Evolutionary conservation across 2,329 filamentous ascomycete species (phyloP).

Genomic region (Penicillium sp.): DNA sequence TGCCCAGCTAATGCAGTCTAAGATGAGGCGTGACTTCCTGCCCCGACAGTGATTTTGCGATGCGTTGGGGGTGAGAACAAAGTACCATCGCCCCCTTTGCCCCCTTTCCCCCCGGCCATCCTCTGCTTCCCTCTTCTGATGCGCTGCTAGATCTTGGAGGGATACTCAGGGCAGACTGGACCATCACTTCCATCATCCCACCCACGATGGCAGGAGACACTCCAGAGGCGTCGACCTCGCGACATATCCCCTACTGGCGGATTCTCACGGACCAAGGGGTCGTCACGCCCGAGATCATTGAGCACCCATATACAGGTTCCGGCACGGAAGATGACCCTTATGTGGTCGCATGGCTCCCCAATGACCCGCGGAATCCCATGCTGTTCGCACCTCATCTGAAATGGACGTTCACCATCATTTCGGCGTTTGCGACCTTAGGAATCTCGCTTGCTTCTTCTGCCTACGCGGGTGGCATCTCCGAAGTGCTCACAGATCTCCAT

Average conservation of each 20-base stretch:
- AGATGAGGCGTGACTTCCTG: no score
- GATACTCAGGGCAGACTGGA: no score
- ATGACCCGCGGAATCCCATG: slow-evolving; percentile 39
- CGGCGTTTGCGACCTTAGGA: slow-evolving; percentile 33
- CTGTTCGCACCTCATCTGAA: slow-evolving; percentile 28
- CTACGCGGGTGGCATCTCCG: slow-evolving; percentile 29
- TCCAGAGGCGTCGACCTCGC: slow-evolving; percentile 6
- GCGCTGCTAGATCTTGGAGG: no score
- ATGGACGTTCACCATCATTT: slow-evolving; percentile 32
- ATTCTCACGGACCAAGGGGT: slow-evolving; percentile 23
- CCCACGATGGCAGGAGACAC: no score
- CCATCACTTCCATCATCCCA: no score
- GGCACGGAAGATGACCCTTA: slow-evolving; percentile 38
- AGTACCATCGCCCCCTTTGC: no score
- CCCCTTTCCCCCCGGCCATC: no score
- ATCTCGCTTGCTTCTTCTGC: slow-evolving; percentile 37
- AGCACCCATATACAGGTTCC: slow-evolving; percentile 26
- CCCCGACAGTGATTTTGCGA: no score
- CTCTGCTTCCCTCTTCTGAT: no score
- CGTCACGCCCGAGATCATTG: slow-evolving; percentile 22
- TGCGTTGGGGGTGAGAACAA: no score
- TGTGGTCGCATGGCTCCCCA: slow-evolving; percentile 36
- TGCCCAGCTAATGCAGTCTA: no score
- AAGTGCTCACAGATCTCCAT: slow-evolving; percentile 29
- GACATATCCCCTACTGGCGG: slow-evolving; percentile 25